Evolutionary conservation across 441 rosid genomes (phyloP).

Genomic region (Corymbia citriodora): DNA sequence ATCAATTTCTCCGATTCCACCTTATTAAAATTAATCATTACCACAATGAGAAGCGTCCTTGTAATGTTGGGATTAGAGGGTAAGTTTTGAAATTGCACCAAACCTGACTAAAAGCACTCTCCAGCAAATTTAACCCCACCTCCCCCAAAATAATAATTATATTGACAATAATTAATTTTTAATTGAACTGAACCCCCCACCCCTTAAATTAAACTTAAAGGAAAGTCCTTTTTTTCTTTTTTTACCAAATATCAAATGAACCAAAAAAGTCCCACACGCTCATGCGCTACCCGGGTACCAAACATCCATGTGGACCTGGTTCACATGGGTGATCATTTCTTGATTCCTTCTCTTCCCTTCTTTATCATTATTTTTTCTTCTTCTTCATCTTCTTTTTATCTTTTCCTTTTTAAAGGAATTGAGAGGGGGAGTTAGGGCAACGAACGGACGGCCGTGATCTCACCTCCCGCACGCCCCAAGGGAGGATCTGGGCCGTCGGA

Average conservation of each 20-base stretch:
- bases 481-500: background rate
- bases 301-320: constrained; percentile 27
- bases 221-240: background rate
- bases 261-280: constrained; percentile 26
- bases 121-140: background rate
- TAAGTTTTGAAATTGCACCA: background rate
- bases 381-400: too few species aligned
- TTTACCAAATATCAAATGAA: background rate
- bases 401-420: background rate
- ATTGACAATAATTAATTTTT: background rate
- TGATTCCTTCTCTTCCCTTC: background rate
- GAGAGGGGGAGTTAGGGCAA: background rate
- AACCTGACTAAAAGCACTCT: background rate
- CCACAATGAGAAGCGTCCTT: background rate
- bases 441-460: background rate
- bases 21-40: background rate
- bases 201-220: background rate
- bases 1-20: background rate
- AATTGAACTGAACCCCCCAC: background rate
- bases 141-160: background rate
- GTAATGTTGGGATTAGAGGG: background rate
- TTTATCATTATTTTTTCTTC: background rate
- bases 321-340: constrained; percentile 27
- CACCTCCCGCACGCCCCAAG: background rate
- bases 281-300: constrained; percentile 24